Percentiles rank a stretch among this genome's conserved stretches.
Conservation (phyloP, 176 grass and related monocot species). For the Typha latifolia region DNA sequence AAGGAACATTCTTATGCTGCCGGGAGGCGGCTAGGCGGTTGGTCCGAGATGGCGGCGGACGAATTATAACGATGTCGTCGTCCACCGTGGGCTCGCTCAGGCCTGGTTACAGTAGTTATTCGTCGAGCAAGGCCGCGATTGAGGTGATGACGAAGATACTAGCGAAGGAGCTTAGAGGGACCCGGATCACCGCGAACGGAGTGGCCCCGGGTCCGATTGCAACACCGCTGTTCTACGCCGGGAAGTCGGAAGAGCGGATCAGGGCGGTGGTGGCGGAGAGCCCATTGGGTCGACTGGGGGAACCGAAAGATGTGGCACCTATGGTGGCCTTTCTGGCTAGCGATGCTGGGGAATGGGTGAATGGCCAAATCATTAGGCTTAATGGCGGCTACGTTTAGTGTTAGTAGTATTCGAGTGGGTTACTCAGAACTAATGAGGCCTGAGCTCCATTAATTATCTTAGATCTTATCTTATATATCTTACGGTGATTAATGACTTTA, state of each 20-base stretch:
- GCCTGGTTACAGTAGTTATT: constrained; percentile 29
- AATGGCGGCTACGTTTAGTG: constrained; percentile 1
- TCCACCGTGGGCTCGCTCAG: constrained; percentile 33
- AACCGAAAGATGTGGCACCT: background rate
- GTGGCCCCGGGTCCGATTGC: constrained; percentile 48
- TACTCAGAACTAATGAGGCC: too few species aligned
- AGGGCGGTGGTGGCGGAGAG: too few species aligned
- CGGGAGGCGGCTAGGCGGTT: constrained; percentile 53
- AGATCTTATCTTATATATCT: too few species aligned
- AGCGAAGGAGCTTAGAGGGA: constrained; percentile 36
- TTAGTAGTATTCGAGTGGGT: too few species aligned
- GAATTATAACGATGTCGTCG: constrained; percentile 65
- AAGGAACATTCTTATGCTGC: constrained; percentile 69
- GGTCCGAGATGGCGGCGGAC: constrained; percentile 43
- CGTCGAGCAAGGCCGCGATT: constrained; percentile 38
- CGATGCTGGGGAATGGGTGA: background rate
- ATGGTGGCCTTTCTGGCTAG: background rate
- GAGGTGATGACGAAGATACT: constrained; percentile 49
- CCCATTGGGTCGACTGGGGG: too few species aligned
- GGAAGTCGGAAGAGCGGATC: constrained; percentile 38
- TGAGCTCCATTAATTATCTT: too few species aligned
- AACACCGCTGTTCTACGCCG: constrained; percentile 51
- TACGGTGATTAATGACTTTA: too few species aligned
- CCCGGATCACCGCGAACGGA: constrained; percentile 41
- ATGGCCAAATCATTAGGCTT: background rate